Evolutionary conservation across 179 eudicot species (phyloP).

Genomic region (Nepenthes alata): DNA sequence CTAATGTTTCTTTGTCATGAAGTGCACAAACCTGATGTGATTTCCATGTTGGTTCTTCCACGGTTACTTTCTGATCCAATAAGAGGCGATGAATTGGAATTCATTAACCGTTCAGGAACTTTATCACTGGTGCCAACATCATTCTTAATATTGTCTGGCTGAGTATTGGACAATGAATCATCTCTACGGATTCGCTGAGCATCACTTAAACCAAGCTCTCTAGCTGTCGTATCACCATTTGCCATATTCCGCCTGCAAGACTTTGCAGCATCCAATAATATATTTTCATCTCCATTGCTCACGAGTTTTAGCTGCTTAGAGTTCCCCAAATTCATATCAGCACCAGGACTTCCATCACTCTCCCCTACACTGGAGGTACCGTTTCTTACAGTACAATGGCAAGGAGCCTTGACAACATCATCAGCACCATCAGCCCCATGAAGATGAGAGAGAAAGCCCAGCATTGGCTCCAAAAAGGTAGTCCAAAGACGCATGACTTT

Average conservation of each 20-base stretch:
- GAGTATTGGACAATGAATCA: constrained; percentile 10
- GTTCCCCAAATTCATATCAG: constrained; percentile 23
- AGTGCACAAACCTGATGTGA: constrained; percentile 21
- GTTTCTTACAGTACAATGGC: constrained; percentile 19
- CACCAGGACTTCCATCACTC: constrained; percentile 26
- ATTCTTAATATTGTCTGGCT: constrained; percentile 21
- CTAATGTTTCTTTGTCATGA: background rate
- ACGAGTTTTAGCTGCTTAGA: constrained; percentile 33
- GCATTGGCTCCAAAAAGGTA: constrained; percentile 71
- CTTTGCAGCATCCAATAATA: constrained; percentile 23
- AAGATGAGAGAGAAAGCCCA: constrained; percentile 40
- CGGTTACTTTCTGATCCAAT: constrained; percentile 22
- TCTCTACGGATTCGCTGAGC: constrained; percentile 14
- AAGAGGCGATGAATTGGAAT: constrained; percentile 24
- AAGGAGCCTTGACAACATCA: constrained; percentile 28
- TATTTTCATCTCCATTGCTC: constrained; percentile 30
- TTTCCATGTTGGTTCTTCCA: constrained; percentile 20
- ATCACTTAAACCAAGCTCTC: constrained; percentile 24
- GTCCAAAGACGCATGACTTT: constrained; percentile 82
- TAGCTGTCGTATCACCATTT: constrained; percentile 31
- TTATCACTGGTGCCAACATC: constrained; percentile 18
- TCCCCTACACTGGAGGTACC: constrained; percentile 25
- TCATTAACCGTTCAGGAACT: constrained; percentile 21
- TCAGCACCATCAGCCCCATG: constrained; percentile 29
- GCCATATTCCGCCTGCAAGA: constrained; percentile 19